phyloP scores from a whole-genome alignment of 164 flowering plant species.

The Warburgia ugandensis region DNA sequence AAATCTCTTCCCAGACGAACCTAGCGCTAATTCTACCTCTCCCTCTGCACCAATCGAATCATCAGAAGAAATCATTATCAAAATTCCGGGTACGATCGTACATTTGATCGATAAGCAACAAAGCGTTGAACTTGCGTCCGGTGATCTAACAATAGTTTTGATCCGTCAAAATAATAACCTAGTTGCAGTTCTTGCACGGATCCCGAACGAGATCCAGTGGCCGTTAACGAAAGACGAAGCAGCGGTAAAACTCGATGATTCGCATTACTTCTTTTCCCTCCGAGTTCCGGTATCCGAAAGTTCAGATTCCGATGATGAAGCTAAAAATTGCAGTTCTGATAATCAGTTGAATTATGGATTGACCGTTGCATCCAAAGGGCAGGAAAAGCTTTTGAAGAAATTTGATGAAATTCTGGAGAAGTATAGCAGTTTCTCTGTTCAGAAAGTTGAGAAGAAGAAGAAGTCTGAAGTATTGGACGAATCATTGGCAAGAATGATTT shows the following conservation, averaged over 20 bases:
- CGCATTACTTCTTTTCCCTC: conserved; percentile 84
- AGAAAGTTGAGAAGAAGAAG: conserved; percentile 33
- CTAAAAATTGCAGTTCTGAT: not conserved
- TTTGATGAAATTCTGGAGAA: conserved; percentile 56
- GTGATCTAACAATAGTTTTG: conserved; percentile 47
- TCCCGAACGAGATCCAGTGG: conserved; percentile 79
- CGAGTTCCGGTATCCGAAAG: conserved; percentile 21
- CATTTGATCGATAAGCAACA: conserved; percentile 65
- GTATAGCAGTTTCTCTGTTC: conserved; percentile 56
- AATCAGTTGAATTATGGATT: conserved; percentile 60
- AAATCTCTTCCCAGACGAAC: conserved; percentile 44
- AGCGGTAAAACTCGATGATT: conserved; percentile 64
- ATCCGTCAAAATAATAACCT: conserved; percentile 45
- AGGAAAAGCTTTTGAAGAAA: conserved; percentile 39
- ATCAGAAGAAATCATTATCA: conserved; percentile 43
- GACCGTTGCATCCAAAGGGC: conserved; percentile 76
- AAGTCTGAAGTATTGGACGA: conserved; percentile 30
- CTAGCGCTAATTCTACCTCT: not conserved
- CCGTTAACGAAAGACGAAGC: conserved; percentile 74
- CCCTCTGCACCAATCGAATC: conserved; percentile 34
- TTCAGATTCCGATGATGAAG: conserved; percentile 18
- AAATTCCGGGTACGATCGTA: conserved; percentile 57
- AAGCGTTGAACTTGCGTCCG: conserved; percentile 81
- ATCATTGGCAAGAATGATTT: conserved; percentile 34
- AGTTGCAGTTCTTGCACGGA: conserved; percentile 63